Evolutionary conservation across 352 stramenopile species (phyloP).

Genomic region (Globisporangium splendens): DNA sequence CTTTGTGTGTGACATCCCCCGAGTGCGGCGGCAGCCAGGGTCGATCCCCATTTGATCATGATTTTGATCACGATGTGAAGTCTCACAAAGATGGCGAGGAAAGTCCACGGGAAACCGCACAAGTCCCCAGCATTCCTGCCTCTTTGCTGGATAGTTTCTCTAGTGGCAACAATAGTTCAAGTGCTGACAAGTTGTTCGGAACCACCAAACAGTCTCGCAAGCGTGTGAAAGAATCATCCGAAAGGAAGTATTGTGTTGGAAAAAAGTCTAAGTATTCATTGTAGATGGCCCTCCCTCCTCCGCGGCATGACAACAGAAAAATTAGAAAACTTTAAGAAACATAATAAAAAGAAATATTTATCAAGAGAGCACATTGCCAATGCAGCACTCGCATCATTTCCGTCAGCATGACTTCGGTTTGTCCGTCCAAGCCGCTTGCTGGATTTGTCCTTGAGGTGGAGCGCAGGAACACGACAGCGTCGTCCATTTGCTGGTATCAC

Average conservation of each 20-base stretch:
- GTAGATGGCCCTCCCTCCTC: constrained; percentile 28
- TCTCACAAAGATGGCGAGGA: constrained; percentile 43
- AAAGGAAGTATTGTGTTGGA: constrained; percentile 50
- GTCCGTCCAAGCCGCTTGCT: too few relatives aligned
- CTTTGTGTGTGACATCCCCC: constrained; percentile 67
- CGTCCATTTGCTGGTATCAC: too few relatives aligned
- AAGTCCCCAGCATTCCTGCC: constrained; percentile 30
- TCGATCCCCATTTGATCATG: constrained; percentile 65
- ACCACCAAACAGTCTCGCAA: constrained; percentile 37
- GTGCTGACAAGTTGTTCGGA: constrained; percentile 71
- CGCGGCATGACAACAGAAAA: constrained; percentile 45
- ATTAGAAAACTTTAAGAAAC: constrained; percentile 59
- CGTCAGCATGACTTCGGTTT: too few relatives aligned
- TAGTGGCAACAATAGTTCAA: constrained; percentile 71
- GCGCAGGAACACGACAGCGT: too few relatives aligned
- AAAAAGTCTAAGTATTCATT: constrained; percentile 65
- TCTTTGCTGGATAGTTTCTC: constrained; percentile 49
- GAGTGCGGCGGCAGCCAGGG: constrained; percentile 70
- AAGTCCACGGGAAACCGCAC: constrained; percentile 44
- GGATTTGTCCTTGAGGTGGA: too few relatives aligned
- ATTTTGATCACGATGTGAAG: constrained; percentile 71
- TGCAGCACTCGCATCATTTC: too few relatives aligned
- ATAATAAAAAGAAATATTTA: constrained; percentile 64
- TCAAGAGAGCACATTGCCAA: constrained; percentile 14
- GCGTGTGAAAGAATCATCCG: constrained; percentile 35